Conservation (phyloP, 2,329 filamentous ascomycete genomes). For the Neofusicoccum cordaticola region DNA sequence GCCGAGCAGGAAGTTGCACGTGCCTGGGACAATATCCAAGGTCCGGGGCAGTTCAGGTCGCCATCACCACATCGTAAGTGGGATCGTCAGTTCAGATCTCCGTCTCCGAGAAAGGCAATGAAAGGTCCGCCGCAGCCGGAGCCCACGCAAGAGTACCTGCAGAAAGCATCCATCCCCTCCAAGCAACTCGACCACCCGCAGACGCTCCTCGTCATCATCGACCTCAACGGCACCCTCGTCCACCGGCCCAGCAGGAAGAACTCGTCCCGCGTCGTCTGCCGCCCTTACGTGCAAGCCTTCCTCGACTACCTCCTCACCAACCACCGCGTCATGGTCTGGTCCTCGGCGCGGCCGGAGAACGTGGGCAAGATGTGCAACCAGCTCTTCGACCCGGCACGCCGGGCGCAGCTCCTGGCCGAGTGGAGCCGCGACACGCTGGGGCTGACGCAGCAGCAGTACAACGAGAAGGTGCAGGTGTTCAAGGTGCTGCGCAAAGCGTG, state of each 20-base stretch:
- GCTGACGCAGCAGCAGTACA: conserved; percentile 64
- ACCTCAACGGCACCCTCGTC: conserved; percentile 90
- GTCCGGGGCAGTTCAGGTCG: background rate
- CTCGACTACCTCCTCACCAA: conserved; percentile 69
- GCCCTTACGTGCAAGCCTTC: conserved; percentile 68
- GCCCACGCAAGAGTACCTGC: conserved; percentile 61
- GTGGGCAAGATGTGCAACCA: conserved; percentile 65
- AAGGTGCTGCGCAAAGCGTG: conserved; percentile 78
- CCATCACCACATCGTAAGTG: background rate
- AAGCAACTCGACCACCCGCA: conserved; percentile 46
- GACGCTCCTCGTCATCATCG: conserved; percentile 76
- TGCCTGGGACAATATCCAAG: too few species aligned
- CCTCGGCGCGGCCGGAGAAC: conserved; percentile 73
- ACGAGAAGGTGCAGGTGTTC: conserved; percentile 76
- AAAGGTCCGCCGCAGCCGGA: conserved; percentile 51
- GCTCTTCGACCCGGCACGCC: conserved; percentile 57
- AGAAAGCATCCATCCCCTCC: conserved; percentile 44
- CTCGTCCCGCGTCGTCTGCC: conserved; percentile 56
- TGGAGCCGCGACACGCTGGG: conserved; percentile 79
- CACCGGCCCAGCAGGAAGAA: conserved; percentile 57
- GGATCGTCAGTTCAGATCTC: too few species aligned
- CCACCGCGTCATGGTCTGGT: conserved; percentile 86
- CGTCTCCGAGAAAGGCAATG: background rate
- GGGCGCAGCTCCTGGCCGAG: conserved; percentile 59
- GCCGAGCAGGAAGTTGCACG: background rate